These are phyloP conservation scores for Fusarium buharicum DNA, from an alignment of 2,329 filamentous ascomycete genomes.

Conservation along the genomic window DNA sequence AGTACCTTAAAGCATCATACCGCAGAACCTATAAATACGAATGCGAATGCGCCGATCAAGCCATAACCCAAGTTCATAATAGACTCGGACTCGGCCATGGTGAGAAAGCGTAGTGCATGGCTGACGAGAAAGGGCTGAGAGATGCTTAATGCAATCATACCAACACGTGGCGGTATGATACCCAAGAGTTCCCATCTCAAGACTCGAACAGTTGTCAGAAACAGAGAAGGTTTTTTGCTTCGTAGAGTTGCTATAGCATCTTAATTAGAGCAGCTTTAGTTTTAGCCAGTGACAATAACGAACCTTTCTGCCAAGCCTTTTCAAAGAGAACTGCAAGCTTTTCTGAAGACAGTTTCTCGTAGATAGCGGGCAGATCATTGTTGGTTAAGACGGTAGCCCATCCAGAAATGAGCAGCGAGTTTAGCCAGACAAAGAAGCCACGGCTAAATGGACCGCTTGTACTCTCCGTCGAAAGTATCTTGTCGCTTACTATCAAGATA, in stretches of 20 bases:
- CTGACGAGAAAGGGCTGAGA: constrained; percentile 49
- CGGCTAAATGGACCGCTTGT: constrained; percentile 54
- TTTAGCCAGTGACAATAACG: not conserved
- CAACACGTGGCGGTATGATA: constrained; percentile 44
- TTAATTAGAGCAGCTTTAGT: constrained; percentile 4
- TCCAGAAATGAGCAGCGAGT: constrained; percentile 59
- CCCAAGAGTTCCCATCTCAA: constrained; percentile 48
- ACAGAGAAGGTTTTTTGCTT: constrained; percentile 42
- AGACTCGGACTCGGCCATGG: constrained; percentile 39
- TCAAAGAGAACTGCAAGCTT: constrained; percentile 42
- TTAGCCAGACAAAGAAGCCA: constrained; percentile 50
- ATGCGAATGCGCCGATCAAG: constrained; percentile 47
- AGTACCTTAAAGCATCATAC: constrained; percentile 9
- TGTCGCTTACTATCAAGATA: constrained; percentile 53
- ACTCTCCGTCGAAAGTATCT: constrained; percentile 59
- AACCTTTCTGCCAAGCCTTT: constrained; percentile 41
- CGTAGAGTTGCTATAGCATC: constrained; percentile 11
- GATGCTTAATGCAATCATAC: constrained; percentile 46
- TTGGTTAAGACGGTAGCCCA: constrained; percentile 53
- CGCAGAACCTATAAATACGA: constrained; percentile 49
- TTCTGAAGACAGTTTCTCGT: constrained; percentile 47
- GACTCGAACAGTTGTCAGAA: constrained; percentile 41
- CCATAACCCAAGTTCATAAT: constrained; percentile 47
- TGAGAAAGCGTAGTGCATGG: constrained; percentile 45
- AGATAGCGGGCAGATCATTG: constrained; percentile 45